phyloP scores from a whole-genome alignment of 768 basidiomycete genomes.

The Trametes cinnabarina region DNA sequence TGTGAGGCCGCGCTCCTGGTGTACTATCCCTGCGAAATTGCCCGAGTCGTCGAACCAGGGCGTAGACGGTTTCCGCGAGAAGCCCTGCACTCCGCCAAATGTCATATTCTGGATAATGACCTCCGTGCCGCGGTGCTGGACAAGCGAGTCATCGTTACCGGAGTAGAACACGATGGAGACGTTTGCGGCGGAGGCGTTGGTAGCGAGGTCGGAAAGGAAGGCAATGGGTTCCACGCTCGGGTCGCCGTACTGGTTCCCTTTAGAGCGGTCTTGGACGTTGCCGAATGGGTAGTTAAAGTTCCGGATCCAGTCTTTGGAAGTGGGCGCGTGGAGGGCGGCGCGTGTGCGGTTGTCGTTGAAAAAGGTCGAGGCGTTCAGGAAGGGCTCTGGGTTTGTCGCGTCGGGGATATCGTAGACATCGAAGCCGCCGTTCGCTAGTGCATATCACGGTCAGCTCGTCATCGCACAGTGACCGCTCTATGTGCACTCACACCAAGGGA shows the following conservation, averaged over 20 bases:
- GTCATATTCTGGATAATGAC: conserved; percentile 59
- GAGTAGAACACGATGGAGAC: conserved; percentile 59
- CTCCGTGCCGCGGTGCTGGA: conserved; percentile 62
- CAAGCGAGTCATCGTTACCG: conserved; percentile 67
- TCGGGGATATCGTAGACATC: conserved; percentile 26
- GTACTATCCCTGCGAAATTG: conserved; percentile 64
- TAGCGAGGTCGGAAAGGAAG: conserved; percentile 62
- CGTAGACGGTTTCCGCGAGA: conserved; percentile 65
- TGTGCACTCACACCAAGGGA: conserved; percentile 44
- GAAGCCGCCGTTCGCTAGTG: conserved; percentile 19
- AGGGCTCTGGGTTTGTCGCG: conserved; percentile 42
- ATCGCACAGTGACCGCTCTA: not conserved
- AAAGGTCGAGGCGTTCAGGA: conserved; percentile 53
- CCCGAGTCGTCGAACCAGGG: conserved; percentile 62
- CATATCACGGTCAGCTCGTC: not conserved
- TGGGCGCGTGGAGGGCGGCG: conserved; percentile 67
- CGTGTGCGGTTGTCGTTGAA: conserved; percentile 60
- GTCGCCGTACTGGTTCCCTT: conserved; percentile 18
- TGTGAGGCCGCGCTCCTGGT: conserved; percentile 64
- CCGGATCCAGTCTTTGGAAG: conserved; percentile 46
- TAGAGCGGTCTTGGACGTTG: conserved; percentile 22
- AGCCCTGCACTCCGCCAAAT: conserved; percentile 76
- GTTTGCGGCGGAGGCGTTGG: conserved; percentile 53
- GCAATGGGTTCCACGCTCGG: conserved; percentile 44
- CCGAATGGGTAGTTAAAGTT: conserved; percentile 38